Evolutionary conservation across 768 basidiomycete genomes (phyloP).

Genomic region (Xerocomellus amylosporus): DNA sequence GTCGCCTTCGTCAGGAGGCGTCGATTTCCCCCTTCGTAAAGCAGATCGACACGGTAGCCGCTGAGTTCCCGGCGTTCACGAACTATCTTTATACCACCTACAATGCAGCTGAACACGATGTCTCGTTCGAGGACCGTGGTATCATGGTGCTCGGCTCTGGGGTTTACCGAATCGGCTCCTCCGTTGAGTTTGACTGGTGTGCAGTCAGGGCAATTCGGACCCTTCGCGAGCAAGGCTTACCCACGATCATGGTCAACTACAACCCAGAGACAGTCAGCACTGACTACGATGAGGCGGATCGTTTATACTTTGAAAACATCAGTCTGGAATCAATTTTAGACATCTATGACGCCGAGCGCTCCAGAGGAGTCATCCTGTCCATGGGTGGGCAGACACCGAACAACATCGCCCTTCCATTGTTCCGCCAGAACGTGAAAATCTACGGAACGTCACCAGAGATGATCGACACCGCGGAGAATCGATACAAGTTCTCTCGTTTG

Average conservation of each 20-base stretch:
- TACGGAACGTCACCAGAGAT: constrained; percentile 99
- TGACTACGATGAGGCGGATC: constrained; percentile 98
- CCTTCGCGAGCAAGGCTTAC: constrained; percentile 88
- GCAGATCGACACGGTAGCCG: constrained; percentile 98
- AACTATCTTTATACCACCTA: constrained; percentile 99
- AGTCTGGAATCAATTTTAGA: constrained; percentile 94
- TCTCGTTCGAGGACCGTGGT: constrained; percentile 85
- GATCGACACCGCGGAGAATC: constrained; percentile 99
- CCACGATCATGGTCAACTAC: constrained; percentile 99
- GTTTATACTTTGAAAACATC: constrained; percentile 99
- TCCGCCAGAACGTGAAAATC: constrained; percentile 96
- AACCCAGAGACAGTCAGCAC: constrained; percentile 99
- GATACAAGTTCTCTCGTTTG: constrained; percentile 98
- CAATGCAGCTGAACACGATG: constrained; percentile 92
- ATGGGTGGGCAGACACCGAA: constrained; percentile 99
- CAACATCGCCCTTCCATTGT: constrained; percentile 94
- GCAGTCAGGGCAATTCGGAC: constrained; percentile 97
- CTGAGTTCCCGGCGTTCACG: constrained; percentile 97
- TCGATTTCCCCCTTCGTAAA: constrained; percentile 90
- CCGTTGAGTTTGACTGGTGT: constrained; percentile 99
- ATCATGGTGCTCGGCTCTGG: constrained; percentile 98
- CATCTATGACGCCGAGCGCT: constrained; percentile 89
- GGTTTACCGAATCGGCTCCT: constrained; percentile 97
- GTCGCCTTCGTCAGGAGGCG: constrained; percentile 81
- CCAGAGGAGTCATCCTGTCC: constrained; percentile 89